Evolutionary conservation across 2,329 filamentous ascomycete species (phyloP).

Genomic region (Talaromyces rugulosus): DNA sequence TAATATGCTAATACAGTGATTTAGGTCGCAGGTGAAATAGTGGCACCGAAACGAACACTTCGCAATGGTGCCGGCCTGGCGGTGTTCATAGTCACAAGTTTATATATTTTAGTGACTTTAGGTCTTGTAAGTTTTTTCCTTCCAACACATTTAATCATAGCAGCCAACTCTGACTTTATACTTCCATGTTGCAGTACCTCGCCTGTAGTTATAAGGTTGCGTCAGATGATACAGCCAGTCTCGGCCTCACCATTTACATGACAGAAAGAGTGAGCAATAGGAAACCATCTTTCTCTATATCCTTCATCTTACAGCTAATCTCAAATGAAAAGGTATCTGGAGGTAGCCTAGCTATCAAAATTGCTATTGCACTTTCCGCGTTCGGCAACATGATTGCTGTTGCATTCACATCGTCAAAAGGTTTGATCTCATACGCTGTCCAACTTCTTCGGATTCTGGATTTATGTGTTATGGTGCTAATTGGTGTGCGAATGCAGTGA

Average conservation of each 20-base stretch:
- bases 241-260: neutral
- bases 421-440: neutral
- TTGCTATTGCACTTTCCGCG: neutral
- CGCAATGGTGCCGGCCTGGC: neutral
- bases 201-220: neutral
- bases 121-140: neutral
- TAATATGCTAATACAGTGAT: neutral
- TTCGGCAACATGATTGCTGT: neutral
- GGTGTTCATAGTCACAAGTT: neutral
- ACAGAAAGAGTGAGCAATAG: neutral
- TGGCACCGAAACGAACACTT: neutral
- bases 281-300: neutral
- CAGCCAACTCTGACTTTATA: neutral
- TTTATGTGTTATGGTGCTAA: neutral
- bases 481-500: neutral
- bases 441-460: too few species aligned
- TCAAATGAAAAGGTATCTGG: neutral
- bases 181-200: neutral
- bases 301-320: neutral
- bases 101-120: neutral
- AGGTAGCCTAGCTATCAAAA: neutral
- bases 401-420: neutral
- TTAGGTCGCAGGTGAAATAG: neutral
- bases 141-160: neutral
- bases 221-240: neutral